phyloP scores from a whole-genome alignment of 2,329 filamentous ascomycete species.

The Pezizomycotina sp. region DNA sequence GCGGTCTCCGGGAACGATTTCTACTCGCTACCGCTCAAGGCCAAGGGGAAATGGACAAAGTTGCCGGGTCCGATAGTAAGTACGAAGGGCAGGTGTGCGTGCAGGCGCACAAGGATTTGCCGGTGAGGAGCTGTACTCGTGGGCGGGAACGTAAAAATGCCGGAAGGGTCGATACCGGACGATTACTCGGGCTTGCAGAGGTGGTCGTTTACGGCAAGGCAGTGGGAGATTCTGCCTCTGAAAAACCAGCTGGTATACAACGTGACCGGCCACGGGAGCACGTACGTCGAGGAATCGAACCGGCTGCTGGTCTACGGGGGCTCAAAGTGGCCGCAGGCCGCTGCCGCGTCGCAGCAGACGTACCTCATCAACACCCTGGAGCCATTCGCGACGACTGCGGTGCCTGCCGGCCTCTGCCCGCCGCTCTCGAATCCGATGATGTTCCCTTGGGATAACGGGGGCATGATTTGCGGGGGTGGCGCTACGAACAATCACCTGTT shows the following conservation, averaged over 20 bases:
- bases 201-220: conserved; percentile 21
- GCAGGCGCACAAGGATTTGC: conserved; percentile 21
- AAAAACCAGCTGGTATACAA: conserved; percentile 22
- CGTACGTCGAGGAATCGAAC: conserved; percentile 22
- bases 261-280: conserved; percentile 24
- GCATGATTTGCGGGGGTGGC: conserved; percentile 23
- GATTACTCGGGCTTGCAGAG: conserved; percentile 23
- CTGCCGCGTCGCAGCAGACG: conserved; percentile 23
- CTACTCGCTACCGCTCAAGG: conserved; percentile 21
- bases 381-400: conserved; percentile 19
- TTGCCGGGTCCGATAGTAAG: conserved; percentile 19
- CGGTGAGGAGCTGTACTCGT: conserved; percentile 24
- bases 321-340: conserved; percentile 22
- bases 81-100: conserved; percentile 23
- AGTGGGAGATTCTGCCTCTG: conserved; percentile 22
- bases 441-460: conserved; percentile 22
- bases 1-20: conserved; percentile 24
- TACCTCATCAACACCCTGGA: conserved; percentile 22
- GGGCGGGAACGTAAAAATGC: conserved; percentile 21
- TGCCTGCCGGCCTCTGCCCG: conserved; percentile 19
- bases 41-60: conserved; percentile 23
- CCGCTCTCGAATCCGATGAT: conserved; percentile 21
- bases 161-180: conserved; percentile 19
- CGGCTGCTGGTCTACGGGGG: conserved; percentile 25
- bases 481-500: conserved; percentile 21